Evolutionary conservation across 1,284 basidiomycete genomes (phyloP), one percentile per base, ranked within the genome.

Genomic region (Cryptococcus hybrid): DNA sequence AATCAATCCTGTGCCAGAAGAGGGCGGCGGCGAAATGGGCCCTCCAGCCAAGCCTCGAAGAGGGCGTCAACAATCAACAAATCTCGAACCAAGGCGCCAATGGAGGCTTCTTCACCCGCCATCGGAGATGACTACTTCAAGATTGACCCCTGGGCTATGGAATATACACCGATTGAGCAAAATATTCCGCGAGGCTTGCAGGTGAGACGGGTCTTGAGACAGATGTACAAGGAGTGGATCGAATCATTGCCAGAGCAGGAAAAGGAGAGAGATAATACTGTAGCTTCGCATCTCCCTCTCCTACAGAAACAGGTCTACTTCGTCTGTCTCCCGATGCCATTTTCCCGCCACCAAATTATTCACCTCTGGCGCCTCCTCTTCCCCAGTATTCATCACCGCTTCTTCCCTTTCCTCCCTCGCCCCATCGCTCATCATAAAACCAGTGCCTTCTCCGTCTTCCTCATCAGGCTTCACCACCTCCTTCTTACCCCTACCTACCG

Each of bases 291-390:
- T 24, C 24, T 24, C 24, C 72, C 0, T 75, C 73, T n/a, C 73
- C 74, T 2, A 74, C 74, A 1, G 70, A 75, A 34, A 70, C 73
- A 7, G 71, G 69, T 36, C 54, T 68, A 13, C 37, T 71, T 13
- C 65, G 68, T 3, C 62, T 71, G 12, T 72, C 71, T 0, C 69
- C 73, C 6, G 71, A 73, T 9, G 48, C 55, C 50, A 47, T 68
- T 13, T 65, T 71, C 24, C 64, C 70, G 8, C 47, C 64, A 1
- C 68, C 82, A 73, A 54, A 84, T 77, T 74, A 83, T 75, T 38
- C 79, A 71, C 60, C 81, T 71, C 62, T 78, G 66, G 67, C 71
- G 12, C 69, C 77, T 7, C 72, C 73, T 3, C 55, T 78, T 6
- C 75, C 72, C 78, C 77, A 0, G 70, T 73, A n/a, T 65, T 62